Evolutionary conservation across 2,329 filamentous ascomycete genomes (phyloP).

Genomic region (Venturia asperata): DNA sequence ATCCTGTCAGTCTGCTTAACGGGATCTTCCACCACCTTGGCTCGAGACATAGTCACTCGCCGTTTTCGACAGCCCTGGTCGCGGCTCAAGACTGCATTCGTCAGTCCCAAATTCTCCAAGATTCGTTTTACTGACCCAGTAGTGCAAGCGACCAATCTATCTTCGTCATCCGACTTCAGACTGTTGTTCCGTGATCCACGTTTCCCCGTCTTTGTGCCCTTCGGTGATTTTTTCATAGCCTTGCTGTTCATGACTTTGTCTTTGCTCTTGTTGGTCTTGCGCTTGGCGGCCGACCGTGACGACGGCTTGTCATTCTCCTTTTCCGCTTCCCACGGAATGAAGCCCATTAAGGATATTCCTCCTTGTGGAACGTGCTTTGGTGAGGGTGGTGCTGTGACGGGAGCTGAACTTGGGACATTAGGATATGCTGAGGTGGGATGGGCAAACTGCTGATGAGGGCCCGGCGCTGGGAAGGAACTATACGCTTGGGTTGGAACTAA

Average conservation of each 20-base stretch:
- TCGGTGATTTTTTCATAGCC: conserved; percentile 3
- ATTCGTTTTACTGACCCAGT: conserved; percentile 5
- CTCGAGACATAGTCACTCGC: neutral
- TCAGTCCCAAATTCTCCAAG: conserved; percentile 8
- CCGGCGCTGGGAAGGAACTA: neutral
- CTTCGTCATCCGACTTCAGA: neutral
- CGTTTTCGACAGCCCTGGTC: neutral
- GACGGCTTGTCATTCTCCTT: neutral
- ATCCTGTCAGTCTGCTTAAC: conserved; percentile 2
- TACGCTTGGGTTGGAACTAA: neutral
- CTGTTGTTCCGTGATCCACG: neutral
- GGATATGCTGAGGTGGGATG: neutral
- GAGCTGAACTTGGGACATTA: neutral
- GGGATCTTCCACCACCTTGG: neutral
- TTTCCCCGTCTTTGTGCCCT: neutral
- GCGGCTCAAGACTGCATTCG: conserved; percentile 4
- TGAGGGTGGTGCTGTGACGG: neutral
- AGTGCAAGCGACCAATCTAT: neutral
- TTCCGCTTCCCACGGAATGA: conserved; percentile 2
- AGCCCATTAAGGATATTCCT: neutral
- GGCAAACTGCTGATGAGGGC: neutral
- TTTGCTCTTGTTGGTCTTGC: neutral
- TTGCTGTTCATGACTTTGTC: conserved; percentile 1
- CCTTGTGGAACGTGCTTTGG: neutral
- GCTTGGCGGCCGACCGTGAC: neutral